phyloP scores from a whole-genome alignment of 805 yeast species.

The Millerozyma acaciae region DNA sequence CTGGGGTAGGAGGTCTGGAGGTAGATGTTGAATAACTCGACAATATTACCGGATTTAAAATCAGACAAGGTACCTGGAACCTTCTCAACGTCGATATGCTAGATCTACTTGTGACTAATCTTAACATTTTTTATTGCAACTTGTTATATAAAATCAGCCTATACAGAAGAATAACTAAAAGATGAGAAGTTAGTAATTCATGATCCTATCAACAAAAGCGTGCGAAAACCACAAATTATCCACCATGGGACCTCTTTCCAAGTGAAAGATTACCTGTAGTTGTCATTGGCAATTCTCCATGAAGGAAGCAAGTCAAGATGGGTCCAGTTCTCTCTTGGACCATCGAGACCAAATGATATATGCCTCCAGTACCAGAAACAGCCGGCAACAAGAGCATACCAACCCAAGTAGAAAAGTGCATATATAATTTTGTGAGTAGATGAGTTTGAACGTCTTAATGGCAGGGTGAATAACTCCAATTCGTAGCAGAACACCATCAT shows the following conservation, averaged over 20 bases:
- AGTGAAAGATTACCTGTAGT: conserved; percentile 16
- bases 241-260: background rate
- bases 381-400: conserved; percentile 31
- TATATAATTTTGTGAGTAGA: conserved; percentile 17
- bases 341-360: conserved; percentile 43
- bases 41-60: background rate
- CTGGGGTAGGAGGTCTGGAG: conserved; percentile 3
- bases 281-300: conserved; percentile 41
- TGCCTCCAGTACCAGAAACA: conserved; percentile 42
- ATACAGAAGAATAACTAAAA: too few relatives aligned
- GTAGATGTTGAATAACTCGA: background rate
- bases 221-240: background rate
- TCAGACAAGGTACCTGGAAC: too few relatives aligned
- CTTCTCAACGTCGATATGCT: too few relatives aligned
- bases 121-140: too few relatives aligned
- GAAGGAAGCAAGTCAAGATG: conserved; percentile 37
- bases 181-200: background rate
- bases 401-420: conserved; percentile 20
- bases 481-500: conserved; percentile 68
- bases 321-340: conserved; percentile 36
- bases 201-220: background rate
- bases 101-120: too few relatives aligned
- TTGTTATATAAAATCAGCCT: too few relatives aligned
- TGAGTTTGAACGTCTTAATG: conserved; percentile 17
- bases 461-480: conserved; percentile 43